phyloP scores from a whole-genome alignment of 2,329 filamentous ascomycete genomes.

The Knufia fluminis region DNA sequence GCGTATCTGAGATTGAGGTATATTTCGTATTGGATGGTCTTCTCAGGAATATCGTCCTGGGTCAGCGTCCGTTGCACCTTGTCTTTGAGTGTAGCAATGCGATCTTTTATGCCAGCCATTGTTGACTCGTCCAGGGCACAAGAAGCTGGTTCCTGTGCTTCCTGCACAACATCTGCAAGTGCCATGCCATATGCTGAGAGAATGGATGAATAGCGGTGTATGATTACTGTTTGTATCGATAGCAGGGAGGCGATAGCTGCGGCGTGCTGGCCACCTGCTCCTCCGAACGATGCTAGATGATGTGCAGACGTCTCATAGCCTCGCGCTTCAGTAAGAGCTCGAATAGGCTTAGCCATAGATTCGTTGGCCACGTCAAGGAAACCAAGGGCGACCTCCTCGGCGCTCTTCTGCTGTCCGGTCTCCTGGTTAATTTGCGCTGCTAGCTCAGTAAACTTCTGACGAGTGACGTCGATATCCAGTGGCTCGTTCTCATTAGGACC shows the following conservation, averaged over 20 bases:
- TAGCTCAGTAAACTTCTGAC: constrained; percentile 64
- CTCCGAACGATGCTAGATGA: constrained; percentile 80
- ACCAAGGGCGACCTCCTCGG: constrained; percentile 85
- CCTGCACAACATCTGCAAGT: constrained; percentile 83
- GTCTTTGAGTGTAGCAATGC: constrained; percentile 15
- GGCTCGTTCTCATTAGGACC: constrained; percentile 79
- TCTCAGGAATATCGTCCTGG: constrained; percentile 40
- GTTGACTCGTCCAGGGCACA: too few relatives aligned
- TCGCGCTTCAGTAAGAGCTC: constrained; percentile 82
- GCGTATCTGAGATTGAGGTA: constrained; percentile 43
- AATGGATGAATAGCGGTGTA: constrained; percentile 85
- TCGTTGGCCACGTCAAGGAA: constrained; percentile 87
- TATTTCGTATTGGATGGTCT: constrained; percentile 35
- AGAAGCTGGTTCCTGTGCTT: constrained; percentile 51
- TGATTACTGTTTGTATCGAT: constrained; percentile 73
- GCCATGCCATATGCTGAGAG: constrained; percentile 90
- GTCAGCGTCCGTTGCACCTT: neutral
- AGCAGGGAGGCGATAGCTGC: constrained; percentile 80
- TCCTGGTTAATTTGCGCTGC: constrained; percentile 70
- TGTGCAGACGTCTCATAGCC: constrained; percentile 86
- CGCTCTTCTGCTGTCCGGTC: constrained; percentile 51
- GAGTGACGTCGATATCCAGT: constrained; percentile 66
- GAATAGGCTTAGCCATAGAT: constrained; percentile 85
- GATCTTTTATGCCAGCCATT: constrained; percentile 52
- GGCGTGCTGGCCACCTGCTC: constrained; percentile 85